Base-by-base conservation (phyloP, 495 filamentous ascomycete species). In the Neurospora sp. region DNA sequence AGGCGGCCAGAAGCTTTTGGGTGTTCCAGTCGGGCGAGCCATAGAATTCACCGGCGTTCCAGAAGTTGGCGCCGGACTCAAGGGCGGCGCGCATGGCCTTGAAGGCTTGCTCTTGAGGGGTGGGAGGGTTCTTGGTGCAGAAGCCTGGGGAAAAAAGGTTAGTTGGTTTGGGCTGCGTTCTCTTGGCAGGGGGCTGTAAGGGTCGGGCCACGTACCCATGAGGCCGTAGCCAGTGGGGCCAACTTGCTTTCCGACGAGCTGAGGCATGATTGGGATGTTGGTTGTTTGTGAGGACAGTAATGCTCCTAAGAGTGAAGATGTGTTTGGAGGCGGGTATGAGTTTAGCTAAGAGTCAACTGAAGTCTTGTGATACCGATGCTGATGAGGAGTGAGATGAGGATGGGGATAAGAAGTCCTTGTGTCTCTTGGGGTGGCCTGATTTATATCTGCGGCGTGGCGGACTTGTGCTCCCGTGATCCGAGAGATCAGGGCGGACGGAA, bases 41-140 rank as follows among this genome's bases (percentile, higher is more conserved):
- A 80, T 97, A 97, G 76, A 95, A 84, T 76, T 94, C 90, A 74
- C 90, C 91, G 40, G 74, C 92, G 78, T 95, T 94, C 92, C 92
- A 95, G 82, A 92, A 89, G 79, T 91, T 86, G 74, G 81, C 80
- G 38, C 92, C 91, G 7, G 83, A 81, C 16, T 83, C 79, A 42
- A 94, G 83, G 14, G 93, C 85, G 31, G 88, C 85, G 75, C 87
- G 88, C 81, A 95, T 84, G 10, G 90, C 87, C 72, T 87, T 85
- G 77, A 94, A 89, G 73, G 89, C 86, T 65, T 65, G 53, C 53
- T 61, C 53, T 31, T 61, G 12, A 8, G 53, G 53, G 22, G 53
- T 61, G 22, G 53, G 22, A 6, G 53, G 53, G 53, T 65, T 65
- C 22, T 65, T 65, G 27, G 14, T 35, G 53, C 53, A 65, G 53